phyloP scores from a whole-genome alignment of 2,329 filamentous ascomycete species.

The Monilinia polystroma region DNA sequence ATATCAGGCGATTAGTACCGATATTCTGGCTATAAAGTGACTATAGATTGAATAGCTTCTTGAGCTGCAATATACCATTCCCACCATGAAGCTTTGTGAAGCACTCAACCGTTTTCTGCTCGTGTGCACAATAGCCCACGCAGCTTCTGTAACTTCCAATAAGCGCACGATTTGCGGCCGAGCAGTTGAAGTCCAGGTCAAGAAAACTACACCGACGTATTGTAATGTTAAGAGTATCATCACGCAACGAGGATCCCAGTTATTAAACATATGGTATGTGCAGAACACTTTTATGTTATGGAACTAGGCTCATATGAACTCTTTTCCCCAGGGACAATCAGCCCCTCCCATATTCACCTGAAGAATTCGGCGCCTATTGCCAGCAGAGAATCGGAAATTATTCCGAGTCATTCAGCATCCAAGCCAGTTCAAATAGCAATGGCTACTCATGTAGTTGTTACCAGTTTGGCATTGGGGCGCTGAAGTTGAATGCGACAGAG shows the following conservation, averaged over 20 bases:
- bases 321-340: neutral
- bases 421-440: neutral
- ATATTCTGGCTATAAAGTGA: too few relatives aligned
- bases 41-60: too few relatives aligned
- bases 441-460: conserved; percentile 7
- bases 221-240: neutral
- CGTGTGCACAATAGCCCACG: too few relatives aligned
- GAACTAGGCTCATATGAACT: too few relatives aligned
- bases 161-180: neutral
- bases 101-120: too few relatives aligned
- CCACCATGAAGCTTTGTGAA: too few relatives aligned
- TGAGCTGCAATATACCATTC: too few relatives aligned
- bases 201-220: neutral
- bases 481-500: neutral
- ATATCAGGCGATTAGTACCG: too few relatives aligned
- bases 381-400: conserved; percentile 1
- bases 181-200: neutral
- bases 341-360: conserved; percentile 1
- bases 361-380: conserved; percentile 8
- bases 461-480: conserved; percentile 2
- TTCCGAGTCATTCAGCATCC: neutral
- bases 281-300: neutral
- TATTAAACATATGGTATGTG: neutral
- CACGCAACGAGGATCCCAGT: neutral
- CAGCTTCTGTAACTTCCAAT: too few relatives aligned